Evolutionary conservation across 495 filamentous ascomycete species (phyloP).

Genomic region (Elaphomyces granulatus): DNA sequence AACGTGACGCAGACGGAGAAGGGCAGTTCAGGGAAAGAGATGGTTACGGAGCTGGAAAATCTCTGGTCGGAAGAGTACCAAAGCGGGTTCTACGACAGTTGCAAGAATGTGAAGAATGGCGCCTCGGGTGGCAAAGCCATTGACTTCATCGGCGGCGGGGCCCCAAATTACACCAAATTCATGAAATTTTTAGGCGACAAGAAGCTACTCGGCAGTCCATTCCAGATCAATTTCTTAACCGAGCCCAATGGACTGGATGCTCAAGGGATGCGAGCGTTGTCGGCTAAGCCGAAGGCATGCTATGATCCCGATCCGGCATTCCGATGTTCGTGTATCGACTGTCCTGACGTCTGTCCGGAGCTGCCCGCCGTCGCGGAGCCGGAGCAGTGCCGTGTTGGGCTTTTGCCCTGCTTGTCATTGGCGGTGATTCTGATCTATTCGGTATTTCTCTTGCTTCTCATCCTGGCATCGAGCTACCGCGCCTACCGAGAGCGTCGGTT

Average conservation of each 20-base stretch:
- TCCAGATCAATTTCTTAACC: conserved; percentile 86
- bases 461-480: conserved; percentile 55
- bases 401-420: conserved; percentile 82
- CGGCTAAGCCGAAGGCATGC: conserved; percentile 63
- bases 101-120: conserved; percentile 97
- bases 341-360: conserved; percentile 66
- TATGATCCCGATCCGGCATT: conserved; percentile 74
- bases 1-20: conserved; percentile 71
- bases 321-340: conserved; percentile 88
- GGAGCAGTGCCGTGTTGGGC: conserved; percentile 65
- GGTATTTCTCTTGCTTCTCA: conserved; percentile 51
- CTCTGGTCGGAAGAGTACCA: conserved; percentile 79
- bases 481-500: conserved; percentile 56
- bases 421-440: conserved; percentile 77
- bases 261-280: conserved; percentile 45
- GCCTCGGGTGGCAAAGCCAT: conserved; percentile 84
- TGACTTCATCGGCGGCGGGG: conserved; percentile 87
- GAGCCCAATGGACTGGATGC: conserved; percentile 38
- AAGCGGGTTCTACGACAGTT: conserved; percentile 84
- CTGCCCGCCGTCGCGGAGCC: conserved; percentile 55
- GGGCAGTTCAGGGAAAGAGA: conserved; percentile 47
- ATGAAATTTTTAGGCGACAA: conserved; percentile 86
- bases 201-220: conserved; percentile 77
- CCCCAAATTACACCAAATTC: conserved; percentile 75
- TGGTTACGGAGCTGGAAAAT: conserved; percentile 82